Conservation (phyloP, 2,329 filamentous ascomycete genomes). For the Colletotrichum sidae region DNA sequence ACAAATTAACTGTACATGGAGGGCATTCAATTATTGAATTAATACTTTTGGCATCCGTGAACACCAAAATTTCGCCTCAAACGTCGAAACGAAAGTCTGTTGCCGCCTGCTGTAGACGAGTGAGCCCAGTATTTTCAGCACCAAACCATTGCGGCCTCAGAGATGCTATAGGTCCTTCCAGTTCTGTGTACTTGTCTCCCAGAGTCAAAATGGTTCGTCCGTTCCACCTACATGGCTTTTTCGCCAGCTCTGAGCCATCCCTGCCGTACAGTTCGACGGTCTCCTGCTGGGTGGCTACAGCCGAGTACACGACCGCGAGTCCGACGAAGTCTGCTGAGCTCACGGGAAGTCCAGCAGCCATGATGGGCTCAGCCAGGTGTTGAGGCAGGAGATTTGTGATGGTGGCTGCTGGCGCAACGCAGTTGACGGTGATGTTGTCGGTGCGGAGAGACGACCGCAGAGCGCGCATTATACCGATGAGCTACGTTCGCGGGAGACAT, state of each 20-base stretch:
- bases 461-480: slow-evolving; percentile 47
- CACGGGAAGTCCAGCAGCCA: slow-evolving; percentile 46
- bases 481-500: slow-evolving; percentile 24
- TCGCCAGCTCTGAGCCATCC: slow-evolving; percentile 40
- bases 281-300: slow-evolving; percentile 45
- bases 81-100: background rate
- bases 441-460: slow-evolving; percentile 43
- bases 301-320: slow-evolving; percentile 51
- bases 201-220: slow-evolving; percentile 48
- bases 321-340: slow-evolving; percentile 48
- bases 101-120: background rate
- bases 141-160: slow-evolving; percentile 47
- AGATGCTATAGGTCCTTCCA: slow-evolving; percentile 45
- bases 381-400: slow-evolving; percentile 46
- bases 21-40: no score
- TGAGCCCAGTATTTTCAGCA: background rate
- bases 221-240: slow-evolving; percentile 45
- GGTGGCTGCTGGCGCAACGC: slow-evolving; percentile 50
- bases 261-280: slow-evolving; percentile 51
- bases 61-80: no score
- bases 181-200: slow-evolving; percentile 49
- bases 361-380: slow-evolving; percentile 46
- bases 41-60: no score
- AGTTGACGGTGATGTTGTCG: slow-evolving; percentile 51
- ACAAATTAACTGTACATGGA: no score